Percentiles rank a stretch among this genome's conserved stretches.
phyloP scores from a whole-genome alignment of 2,329 filamentous ascomycete species.

The Botryotinia globosa region DNA sequence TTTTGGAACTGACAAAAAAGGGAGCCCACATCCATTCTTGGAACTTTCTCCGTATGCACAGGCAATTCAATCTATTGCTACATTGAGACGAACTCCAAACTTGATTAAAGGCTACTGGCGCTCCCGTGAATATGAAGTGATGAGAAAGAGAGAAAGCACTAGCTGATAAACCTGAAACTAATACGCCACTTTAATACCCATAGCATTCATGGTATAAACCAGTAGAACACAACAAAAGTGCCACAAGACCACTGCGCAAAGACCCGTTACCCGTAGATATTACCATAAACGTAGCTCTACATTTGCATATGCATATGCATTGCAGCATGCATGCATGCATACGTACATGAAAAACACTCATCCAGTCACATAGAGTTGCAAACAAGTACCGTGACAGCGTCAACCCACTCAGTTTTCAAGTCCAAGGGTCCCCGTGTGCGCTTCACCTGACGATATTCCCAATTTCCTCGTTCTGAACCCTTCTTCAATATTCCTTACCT shows the following conservation, averaged over 20 bases:
- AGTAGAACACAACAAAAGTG: background rate
- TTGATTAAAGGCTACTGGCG: background rate
- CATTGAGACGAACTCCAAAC: background rate
- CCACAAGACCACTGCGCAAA: slow-evolving; percentile 1
- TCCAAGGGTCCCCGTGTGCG: background rate
- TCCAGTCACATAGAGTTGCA: background rate
- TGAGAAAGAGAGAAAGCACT: background rate
- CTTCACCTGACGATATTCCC: background rate
- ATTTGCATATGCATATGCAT: slow-evolving; percentile 10
- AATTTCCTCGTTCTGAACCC: background rate
- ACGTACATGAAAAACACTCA: background rate
- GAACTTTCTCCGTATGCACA: background rate
- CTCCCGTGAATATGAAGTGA: background rate
- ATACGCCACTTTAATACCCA: background rate
- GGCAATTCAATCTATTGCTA: background rate
- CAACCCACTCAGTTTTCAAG: background rate
- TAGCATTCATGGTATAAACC: background rate
- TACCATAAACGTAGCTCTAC: background rate
- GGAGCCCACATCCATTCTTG: background rate
- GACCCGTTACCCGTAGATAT: slow-evolving; percentile 1
- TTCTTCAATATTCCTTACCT: background rate
- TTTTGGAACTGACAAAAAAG: background rate
- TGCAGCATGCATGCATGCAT: slow-evolving; percentile 2
- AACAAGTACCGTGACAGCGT: background rate
- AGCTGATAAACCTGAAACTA: slow-evolving; percentile 5